These are phyloP conservation scores for Castanea crenata DNA, from an alignment of 306 rosid species.

Conservation along the genomic window DNA sequence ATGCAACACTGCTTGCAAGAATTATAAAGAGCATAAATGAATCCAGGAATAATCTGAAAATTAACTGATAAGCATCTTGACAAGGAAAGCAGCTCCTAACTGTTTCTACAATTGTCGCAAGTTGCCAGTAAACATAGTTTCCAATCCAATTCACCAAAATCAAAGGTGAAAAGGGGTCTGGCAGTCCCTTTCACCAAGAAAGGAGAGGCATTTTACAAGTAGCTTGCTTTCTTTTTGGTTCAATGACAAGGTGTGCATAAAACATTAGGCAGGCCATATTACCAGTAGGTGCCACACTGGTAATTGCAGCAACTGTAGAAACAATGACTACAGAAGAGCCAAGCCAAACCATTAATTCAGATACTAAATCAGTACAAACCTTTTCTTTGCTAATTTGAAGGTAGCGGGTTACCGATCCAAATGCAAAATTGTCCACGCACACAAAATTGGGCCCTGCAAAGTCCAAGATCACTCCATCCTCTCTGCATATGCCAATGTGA, in stretches of 20 bases:
- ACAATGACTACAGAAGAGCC: neutral
- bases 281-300: conserved; percentile 7
- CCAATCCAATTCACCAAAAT: conserved; percentile 20
- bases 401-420: conserved; percentile 85
- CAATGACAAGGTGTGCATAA: neutral
- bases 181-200: conserved; percentile 15
- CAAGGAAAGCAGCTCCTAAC: conserved; percentile 11
- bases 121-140: conserved; percentile 16
- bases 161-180: conserved; percentile 10
- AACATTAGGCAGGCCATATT: conserved; percentile 10
- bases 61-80: conserved; percentile 7
- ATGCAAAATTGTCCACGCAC: conserved; percentile 77
- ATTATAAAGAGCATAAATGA: conserved; percentile 28
- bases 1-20: conserved; percentile 51
- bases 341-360: neutral
- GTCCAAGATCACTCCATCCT: conserved; percentile 95
- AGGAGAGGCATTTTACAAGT: neutral
- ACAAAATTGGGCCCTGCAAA: conserved; percentile 96
- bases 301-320: neutral
- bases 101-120: conserved; percentile 4
- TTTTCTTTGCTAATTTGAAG: conserved; percentile 63
- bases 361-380: conserved; percentile 35
- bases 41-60: conserved; percentile 17
- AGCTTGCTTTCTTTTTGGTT: conserved; percentile 13
- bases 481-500: conserved; percentile 93